Evolutionary conservation across 2,329 filamentous ascomycete genomes (phyloP), one percentile per base, ranked within the genome.

Genomic region (Verticillium longisporum): DNA sequence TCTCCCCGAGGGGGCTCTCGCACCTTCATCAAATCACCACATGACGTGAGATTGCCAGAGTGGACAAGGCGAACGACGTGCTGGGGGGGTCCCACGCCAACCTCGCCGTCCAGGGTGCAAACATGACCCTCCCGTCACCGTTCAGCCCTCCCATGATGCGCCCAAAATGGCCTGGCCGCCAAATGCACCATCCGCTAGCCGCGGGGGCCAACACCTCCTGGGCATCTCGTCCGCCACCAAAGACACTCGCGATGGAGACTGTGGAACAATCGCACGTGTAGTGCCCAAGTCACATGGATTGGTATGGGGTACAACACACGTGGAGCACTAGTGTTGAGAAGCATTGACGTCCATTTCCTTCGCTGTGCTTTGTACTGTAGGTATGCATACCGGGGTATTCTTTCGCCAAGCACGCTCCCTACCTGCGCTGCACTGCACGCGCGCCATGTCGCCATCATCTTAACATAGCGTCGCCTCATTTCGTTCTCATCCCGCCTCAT

Each of bases 401-500:
- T 55, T 26, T 3, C 26, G 26, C 26, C 26, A 26, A n/a, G n/a
- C 26, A 26, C 26, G 26, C 26, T 26, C 26, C 26, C 2, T 26
- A 3, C 26, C 26, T 26, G 26, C 26, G 26, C 26, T 26, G 26
- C 26, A 26, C 26, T 26, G 26, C 26, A 26, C 26, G 26, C 26
- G 26, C 26, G 26, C 26, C 26, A 18, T n/a, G n/a, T 50, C n/a
- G n/a, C 18, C 41, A 21, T 50, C 41, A 26, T 26, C 41, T n/a
- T 50, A 18, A 10, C 3, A 26, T 36, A 36, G 34, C 9, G 41
- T 21, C 10, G 18, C n/a, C 41, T 50, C 41, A 26, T 50, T 18
- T 50, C 41, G 13, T 50, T 7, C 21, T 36, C 41, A 54, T 21
- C 15, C 26, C 11, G 32, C 21, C 50, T 62, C 61, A 59, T 68